These are phyloP conservation scores for Ogataea salicorniae DNA, from an alignment of 805 yeast species.

Conservation along the genomic window DNA sequence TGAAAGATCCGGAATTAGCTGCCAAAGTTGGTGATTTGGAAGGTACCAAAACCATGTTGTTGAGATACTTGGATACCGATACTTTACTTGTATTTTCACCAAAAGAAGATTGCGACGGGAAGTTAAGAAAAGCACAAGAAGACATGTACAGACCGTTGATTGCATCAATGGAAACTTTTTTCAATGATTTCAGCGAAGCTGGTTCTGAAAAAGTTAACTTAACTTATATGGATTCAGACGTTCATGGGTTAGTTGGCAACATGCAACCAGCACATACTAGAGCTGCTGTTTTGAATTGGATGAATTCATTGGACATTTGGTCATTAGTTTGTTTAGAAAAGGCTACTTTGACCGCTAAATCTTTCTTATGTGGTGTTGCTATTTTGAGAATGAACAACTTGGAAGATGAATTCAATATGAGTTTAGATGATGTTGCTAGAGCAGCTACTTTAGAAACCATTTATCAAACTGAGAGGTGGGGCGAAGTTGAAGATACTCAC, in stretches of 20 bases:
- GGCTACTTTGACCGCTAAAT: constrained; percentile 80
- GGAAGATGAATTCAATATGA: constrained; percentile 28
- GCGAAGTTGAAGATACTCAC: constrained; percentile 97
- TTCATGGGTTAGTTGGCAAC: constrained; percentile 78
- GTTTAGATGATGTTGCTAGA: constrained; percentile 67
- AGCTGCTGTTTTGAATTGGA: constrained; percentile 59
- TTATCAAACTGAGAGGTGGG: constrained; percentile 89
- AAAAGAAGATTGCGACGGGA: constrained; percentile 73
- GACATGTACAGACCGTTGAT: constrained; percentile 72
- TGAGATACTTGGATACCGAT: constrained; percentile 91
- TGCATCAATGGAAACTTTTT: constrained; percentile 53
- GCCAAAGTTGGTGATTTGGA: constrained; percentile 61
- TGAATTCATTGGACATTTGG: constrained; percentile 60
- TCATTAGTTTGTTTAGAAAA: constrained; percentile 86
- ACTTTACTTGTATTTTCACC: constrained; percentile 87
- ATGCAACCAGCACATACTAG: constrained; percentile 57
- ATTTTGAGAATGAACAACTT: constrained; percentile 45
- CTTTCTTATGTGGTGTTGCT: constrained; percentile 76
- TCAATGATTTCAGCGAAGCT: constrained; percentile 37
- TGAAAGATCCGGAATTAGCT: constrained; percentile 40
- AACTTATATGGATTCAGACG: constrained; percentile 70
- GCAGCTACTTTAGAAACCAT: constrained; percentile 78
- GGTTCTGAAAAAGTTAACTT: constrained; percentile 34
- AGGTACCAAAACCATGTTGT: constrained; percentile 52
- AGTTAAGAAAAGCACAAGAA: constrained; percentile 73